Evolutionary conservation across 73 alveolate genomes (phyloP), one percentile per base, ranked within the genome.

Genomic region (Paramecium caudatum): DNA sequence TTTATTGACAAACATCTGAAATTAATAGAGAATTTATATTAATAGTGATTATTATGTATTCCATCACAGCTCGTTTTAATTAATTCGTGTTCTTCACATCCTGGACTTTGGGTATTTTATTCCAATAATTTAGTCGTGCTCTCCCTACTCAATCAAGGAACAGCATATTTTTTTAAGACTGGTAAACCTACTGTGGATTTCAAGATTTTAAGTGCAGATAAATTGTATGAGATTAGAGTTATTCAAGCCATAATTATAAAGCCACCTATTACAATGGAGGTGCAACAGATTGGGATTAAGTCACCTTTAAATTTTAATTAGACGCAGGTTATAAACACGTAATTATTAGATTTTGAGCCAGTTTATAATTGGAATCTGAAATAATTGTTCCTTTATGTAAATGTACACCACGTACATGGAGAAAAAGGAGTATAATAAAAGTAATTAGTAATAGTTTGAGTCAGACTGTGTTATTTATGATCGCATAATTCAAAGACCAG

Each of bases 51-150:
- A 74, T 41, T 36, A 74, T 74, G 88, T 74, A 74, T 74, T 74
- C 88, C 12, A 37, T 74, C 43, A 74, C 88, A 74, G 88, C 88
- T 45, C 88, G 88, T 27, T 74, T 74, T 74, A 74, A 74, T 74
- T 74, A 74, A 9, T 39, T 74, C 65, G 88, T 74, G 39, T 74
- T 74, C 68, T 74, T 74, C 47, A 74, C 88, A n/a, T 74, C 88
- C 30, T 74, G 88, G 62, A 74, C 88, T 39, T 74, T 74, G 43
- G 88, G 88, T 74, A 74, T 43, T n/a, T 23, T 27, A 39, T 13
- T 17, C 8, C 13, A n/a, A 13, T 74, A 74, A 13, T 25, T 2
- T 36, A 74, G 88, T 45, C 88, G 15, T 45, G 4, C 12, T 74
- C n/a, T 74, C 88, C 16, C 32, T 74, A 16, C 46, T 74, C 2